Evolutionary conservation across 2,329 filamentous ascomycete species (phyloP), one percentile per base, ranked within the genome.

Genomic region (Ceratocystis alfenasii): DNA sequence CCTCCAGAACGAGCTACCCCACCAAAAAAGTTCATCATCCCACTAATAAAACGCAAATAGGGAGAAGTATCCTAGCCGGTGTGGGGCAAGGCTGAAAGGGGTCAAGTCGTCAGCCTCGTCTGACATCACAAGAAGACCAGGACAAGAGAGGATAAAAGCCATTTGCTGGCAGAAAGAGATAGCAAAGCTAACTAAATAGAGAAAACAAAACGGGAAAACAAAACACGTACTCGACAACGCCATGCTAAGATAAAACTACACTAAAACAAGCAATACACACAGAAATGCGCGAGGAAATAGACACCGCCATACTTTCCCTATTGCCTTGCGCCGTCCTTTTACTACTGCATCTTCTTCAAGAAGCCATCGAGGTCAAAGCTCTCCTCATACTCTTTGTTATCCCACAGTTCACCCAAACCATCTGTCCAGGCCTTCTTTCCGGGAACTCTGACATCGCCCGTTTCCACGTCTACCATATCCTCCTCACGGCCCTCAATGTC

Each of bases 391-490:
- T 96, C 92, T 74, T 87, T 87, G 74, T 96, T 93, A 74, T 99
- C 94, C 93, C 94, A 99, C 36, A 99, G 78, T 76, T 99, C 94
- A 67, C 90, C 93, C 67, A 99, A 77, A 73, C 97, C 94, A 74
- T 99, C 94, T 69, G 97, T 78, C 84, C 93, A 96, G 5, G 92
- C 81, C 81, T 96, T 96, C 81, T 96, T 96, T 67, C 94, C 94
- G 71, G 95, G 95, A 76, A 96, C 91, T 75, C 95, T 90, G 64
- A 97, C 87, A 71, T 97, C 90, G 61, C 94, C 94, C 28, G 89
- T 91, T 69, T 95, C 92, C 63, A 93, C 85, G 72, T 97, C 93
- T 67, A 96, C 90, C 83, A 96, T 92, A 70, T 96, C 91, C 73
- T 89, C 86, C 70, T 89, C 87, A 59, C 86, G 80, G 48, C 83